Base-by-base conservation (phyloP, 148 eudicot species). In the Rheum nobile region DNA sequence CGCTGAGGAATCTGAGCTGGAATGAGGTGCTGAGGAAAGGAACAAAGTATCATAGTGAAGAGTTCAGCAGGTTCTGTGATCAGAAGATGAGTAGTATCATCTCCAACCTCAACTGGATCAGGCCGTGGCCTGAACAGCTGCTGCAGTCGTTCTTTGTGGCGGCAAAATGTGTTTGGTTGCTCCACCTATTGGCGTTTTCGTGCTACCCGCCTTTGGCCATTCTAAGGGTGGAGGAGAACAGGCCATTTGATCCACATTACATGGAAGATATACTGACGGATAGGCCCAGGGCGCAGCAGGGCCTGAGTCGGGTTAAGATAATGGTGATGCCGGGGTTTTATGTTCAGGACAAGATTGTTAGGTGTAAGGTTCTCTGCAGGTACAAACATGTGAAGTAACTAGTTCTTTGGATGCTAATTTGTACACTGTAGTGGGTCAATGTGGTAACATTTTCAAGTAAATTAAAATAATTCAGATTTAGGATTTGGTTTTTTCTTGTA, bases 311-410 rank as follows among this genome's bases (percentile, higher is more conserved):
- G 50, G 96, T 95, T 28, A 91, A 95, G 86, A 74, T 88, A n/a
- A 90, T 91, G 98, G 97, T 91, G 4, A 86, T 90, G 96, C 97
- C 98, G 0, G 98, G 97, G 22, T 95, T 95, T 82, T 91, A 95
- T 85, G 91, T 95, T 37, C 84, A 84, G 76, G 98, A 90, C 77
- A 88, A 82, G 75, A 88, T 95, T 38, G 80, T 91, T 67, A 91
- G 85, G 76, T 91, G 98, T 77, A 91, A 90, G 86, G 98, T 95
- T 75, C 80, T 95, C 24, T 95, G 97, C 81, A 88, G 96, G 86
- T 90, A 90, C 55, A 90, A 90, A 77, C 32, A 42, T 22, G 6
- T 71, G 3, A 71, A 41, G 48, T 71, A 39, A n/a, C 48, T 8
- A 67, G 14, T 67, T 34, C 34, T 65, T 13, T 29, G 22, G 26